These are phyloP conservation scores for Talaromyces sp. DNA, from an alignment of 2,329 filamentous ascomycete genomes.

Conservation along the genomic window DNA sequence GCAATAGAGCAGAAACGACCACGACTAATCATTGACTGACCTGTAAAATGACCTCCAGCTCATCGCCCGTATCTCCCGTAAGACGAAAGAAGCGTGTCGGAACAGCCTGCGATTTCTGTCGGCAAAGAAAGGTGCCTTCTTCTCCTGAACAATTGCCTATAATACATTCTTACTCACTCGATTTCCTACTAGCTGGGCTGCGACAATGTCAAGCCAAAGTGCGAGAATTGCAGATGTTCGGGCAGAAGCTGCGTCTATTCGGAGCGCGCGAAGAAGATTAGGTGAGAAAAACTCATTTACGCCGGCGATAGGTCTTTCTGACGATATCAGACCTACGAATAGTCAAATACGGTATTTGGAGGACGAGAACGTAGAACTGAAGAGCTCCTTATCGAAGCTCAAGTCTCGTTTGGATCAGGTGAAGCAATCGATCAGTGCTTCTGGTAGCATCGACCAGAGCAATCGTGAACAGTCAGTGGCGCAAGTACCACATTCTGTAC, in stretches of 20 bases:
- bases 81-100: constrained; percentile 16
- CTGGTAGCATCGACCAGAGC: not conserved
- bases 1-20: not conserved
- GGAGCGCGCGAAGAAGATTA: constrained; percentile 30
- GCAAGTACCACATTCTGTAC: not conserved
- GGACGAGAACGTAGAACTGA: constrained; percentile 26
- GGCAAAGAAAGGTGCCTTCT: constrained; percentile 32
- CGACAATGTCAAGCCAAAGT: constrained; percentile 44
- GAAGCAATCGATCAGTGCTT: not conserved
- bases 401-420: constrained; percentile 1
- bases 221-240: constrained; percentile 47
- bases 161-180: not conserved
- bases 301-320: not conserved
- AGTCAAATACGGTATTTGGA: constrained; percentile 27
- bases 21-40: not conserved
- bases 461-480: not conserved
- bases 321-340: constrained; percentile 25
- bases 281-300: constrained; percentile 15
- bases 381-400: constrained; percentile 19
- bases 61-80: not conserved
- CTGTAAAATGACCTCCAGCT: not conserved
- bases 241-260: constrained; percentile 45
- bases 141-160: not conserved
- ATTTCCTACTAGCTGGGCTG: constrained; percentile 46
- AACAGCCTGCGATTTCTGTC: constrained; percentile 39